A percentile compares a stretch with the other conserved stretches of the same genome.
Evolutionary conservation across 306 rosid genomes (phyloP).

Genomic region (Medicago ruthenica): DNA sequence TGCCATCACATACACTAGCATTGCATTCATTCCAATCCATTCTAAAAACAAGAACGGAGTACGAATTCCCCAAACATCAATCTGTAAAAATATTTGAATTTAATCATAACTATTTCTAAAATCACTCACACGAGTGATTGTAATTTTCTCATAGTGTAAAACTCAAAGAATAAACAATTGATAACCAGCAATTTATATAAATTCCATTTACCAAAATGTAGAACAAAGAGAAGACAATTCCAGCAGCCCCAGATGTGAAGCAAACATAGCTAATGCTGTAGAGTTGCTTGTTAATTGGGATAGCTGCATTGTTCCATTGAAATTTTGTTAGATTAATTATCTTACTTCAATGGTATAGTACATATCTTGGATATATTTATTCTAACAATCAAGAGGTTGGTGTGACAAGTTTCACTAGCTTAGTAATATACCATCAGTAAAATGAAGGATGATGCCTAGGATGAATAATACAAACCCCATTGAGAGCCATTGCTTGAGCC

Average conservation of each 20-base stretch:
- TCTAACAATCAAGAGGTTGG: not conserved
- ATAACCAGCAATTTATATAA: not conserved
- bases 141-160: too few species aligned
- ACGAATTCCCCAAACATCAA: slow-evolving; percentile 77
- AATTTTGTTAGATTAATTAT: not conserved
- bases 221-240: slow-evolving; percentile 75
- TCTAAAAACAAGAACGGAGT: too few species aligned
- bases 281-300: slow-evolving; percentile 89
- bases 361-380: not conserved
- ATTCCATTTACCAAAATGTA: slow-evolving; percentile 61
- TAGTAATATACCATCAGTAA: slow-evolving; percentile 59
- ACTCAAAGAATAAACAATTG: not conserved
- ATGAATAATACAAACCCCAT: slow-evolving; percentile 63
- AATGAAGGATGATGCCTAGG: slow-evolving; percentile 77
- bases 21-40: slow-evolving; percentile 95
- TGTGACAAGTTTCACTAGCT: slow-evolving; percentile 1
- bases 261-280: slow-evolving; percentile 89
- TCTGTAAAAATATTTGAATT: too few species aligned
- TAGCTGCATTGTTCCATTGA: slow-evolving; percentile 55
- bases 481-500: slow-evolving; percentile 84
- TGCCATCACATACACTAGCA: slow-evolving; percentile 89
- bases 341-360: not conserved
- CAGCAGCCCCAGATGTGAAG: slow-evolving; percentile 89
- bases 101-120: too few species aligned
- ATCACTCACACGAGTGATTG: not conserved